Evolutionary conservation across 345 rosid species (phyloP), one percentile per base, ranked within the genome.

Genomic region (Hibiscus trionum): DNA sequence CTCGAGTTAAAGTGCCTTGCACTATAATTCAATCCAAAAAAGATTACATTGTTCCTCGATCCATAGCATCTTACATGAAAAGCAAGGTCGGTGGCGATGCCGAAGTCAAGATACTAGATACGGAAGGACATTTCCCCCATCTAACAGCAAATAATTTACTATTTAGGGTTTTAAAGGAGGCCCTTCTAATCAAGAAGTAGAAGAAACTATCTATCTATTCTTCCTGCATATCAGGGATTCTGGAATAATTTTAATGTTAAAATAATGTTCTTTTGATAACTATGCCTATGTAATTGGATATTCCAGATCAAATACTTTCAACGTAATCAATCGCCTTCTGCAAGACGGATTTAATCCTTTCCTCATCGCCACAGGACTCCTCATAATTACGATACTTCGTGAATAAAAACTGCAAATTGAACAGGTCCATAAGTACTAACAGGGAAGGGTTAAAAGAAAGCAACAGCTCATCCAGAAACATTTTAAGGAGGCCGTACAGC

Each of bases 311-410:
- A 58, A 26, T 77, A 62, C 79, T 88, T 80, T 92, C 88, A 2
- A 87, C 97, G 19, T 91, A 90, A 66, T 88, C 91, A 90, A 88
- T 86, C 1, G 99, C 99, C 77, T 88, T 94, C 76, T 66, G 88
- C 77, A 89, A 92, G 73, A 92, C 98, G 19, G 80, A 81, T 76
- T 89, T 88, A 0, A 89, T 76, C 66, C 83, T 80, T 77, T 82
- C 88, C 39, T 83, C 91, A 26, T 88, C 91, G 3, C 89, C 94
- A 16, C 4, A 24, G 37, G 86, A 77, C 77, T 84, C 90, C 83
- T 95, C 99, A 42, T 75, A 92, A 80, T 80, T 86, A 0, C 92
- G 88, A 77, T 85, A 95, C 84, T 92, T 92, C 87, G 88, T 92
- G 79, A 95, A 95, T 77, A 95, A 82, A 78, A 90, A 95, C 98